Evolutionary conservation across 2,329 filamentous ascomycete species (phyloP), one percentile per base, ranked within the genome.

Genomic region (Penicillium sp.): DNA sequence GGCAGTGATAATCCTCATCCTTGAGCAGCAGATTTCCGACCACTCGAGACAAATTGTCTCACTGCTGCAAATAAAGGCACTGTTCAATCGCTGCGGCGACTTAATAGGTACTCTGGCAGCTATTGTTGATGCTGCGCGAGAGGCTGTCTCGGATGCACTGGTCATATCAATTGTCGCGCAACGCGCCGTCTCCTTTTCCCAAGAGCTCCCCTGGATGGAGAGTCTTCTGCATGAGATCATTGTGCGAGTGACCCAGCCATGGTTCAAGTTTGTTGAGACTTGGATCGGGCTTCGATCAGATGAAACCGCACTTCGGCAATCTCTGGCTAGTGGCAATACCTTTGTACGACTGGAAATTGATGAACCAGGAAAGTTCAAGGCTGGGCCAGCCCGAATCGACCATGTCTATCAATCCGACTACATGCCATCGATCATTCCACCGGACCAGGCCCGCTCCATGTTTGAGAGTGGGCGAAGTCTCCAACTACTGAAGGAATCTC

Each of bases 391-490:
- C 53, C 88, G 81, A 57, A 70, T 81, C 5, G 77, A 91, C 28
- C 82, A 86, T 52, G 74, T 76, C 14, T 72, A 67, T 39, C 54
- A 55, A 18, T 53, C 58, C 18, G 73, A 79, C 25, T 80, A 80
- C 54, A 82, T 93, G 71, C 88, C 88, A 0, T 74, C 77, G 2
- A 93, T 93, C 57, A 76, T 95, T 37, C 79, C 84, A 0, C 66
- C 74, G 4, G 88, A 93, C 49, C 80, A 91, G 56, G 84, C 82
- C 3, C 77, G 80, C 42, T 74, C 77, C 4, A 81, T 93, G n/a
- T 91, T 92, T 56, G 88, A 95, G 64, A 87, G 84, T 3, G 89
- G 88, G 3, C 81, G 80, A 59, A 92, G 87, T 64, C 70, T 95
- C 40, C 81, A 87, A 7, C 83, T 93, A 46, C 75, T 95, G 40